Percentiles rank a stretch among this genome's conserved stretches.
phyloP scores from a whole-genome alignment of 2,329 filamentous ascomycete species.

The Fusarium longipes region DNA sequence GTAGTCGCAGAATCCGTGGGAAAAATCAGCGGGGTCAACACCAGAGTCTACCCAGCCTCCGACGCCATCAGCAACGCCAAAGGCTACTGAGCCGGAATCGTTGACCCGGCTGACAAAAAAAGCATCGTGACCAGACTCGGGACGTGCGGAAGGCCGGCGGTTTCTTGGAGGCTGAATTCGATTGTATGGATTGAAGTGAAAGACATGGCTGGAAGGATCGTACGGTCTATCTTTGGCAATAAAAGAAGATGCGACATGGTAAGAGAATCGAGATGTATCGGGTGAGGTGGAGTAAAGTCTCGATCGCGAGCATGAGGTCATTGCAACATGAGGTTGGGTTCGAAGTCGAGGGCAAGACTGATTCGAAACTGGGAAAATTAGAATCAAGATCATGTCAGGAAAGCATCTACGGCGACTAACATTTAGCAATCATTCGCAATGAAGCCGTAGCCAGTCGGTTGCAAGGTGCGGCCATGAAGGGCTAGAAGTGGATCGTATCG shows the following conservation, averaged over 20 bases:
- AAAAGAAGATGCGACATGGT: slow-evolving; percentile 79
- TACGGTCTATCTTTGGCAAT: slow-evolving; percentile 77
- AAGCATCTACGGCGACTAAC: slow-evolving; percentile 17
- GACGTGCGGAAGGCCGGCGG: slow-evolving; percentile 60
- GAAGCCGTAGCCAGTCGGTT: slow-evolving; percentile 39
- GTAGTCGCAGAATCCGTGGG: slow-evolving; percentile 90
- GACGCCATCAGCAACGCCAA: slow-evolving; percentile 94
- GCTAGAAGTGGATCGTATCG: slow-evolving; percentile 30
- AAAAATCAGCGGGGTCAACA: slow-evolving; percentile 94
- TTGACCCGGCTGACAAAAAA: slow-evolving; percentile 92
- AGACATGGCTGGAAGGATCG: slow-evolving; percentile 75
- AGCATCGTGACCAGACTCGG: slow-evolving; percentile 90
- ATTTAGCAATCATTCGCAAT: slow-evolving; percentile 40
- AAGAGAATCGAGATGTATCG: slow-evolving; percentile 63
- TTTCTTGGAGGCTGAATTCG: slow-evolving; percentile 62
- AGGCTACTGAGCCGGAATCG: slow-evolving; percentile 75
- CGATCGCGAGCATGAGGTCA: slow-evolving; percentile 35
- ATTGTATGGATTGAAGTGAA: slow-evolving; percentile 76
- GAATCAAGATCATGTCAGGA: neutral
- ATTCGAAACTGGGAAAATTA: slow-evolving; percentile 36
- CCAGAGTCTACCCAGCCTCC: slow-evolving; percentile 95
- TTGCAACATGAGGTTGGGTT: slow-evolving; percentile 23
- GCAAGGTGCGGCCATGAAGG: slow-evolving; percentile 43
- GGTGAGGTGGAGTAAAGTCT: slow-evolving; percentile 43
- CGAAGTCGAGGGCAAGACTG: slow-evolving; percentile 18